Conservation (phyloP, 2,329 filamentous ascomycete genomes). For the Fusarium bulbicola region DNA sequence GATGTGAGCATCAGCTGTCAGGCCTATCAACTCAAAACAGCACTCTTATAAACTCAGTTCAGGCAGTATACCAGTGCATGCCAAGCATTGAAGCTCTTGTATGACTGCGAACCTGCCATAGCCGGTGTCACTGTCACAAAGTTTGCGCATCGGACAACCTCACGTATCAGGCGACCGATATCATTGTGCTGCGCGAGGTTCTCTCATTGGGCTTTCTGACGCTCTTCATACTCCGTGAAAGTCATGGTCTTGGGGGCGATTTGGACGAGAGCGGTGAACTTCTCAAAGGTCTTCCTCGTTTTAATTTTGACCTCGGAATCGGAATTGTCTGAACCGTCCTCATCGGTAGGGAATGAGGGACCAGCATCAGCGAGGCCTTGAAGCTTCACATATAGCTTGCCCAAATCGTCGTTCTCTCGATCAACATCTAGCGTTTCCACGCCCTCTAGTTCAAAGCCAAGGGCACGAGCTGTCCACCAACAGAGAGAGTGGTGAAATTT, state of each 20-base stretch:
- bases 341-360: background rate
- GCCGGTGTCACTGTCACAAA: background rate
- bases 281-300: background rate
- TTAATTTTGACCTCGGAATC: background rate
- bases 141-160: background rate
- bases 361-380: background rate
- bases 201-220: background rate
- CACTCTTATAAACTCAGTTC: no score
- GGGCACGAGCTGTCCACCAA: background rate
- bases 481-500: background rate
- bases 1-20: no score
- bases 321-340: accelerated
- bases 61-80: no score
- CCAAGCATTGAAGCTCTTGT: background rate
- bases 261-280: background rate
- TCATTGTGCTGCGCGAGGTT: background rate
- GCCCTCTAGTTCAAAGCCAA: background rate
- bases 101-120: background rate
- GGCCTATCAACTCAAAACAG: no score
- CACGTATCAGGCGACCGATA: background rate
- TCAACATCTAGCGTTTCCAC: background rate
- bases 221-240: background rate
- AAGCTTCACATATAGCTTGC: background rate
- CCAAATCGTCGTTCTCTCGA: background rate
- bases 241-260: background rate